These are phyloP conservation scores for Centella asiatica DNA, from an alignment of 129 eudicot genomes.

Conservation along the genomic window DNA sequence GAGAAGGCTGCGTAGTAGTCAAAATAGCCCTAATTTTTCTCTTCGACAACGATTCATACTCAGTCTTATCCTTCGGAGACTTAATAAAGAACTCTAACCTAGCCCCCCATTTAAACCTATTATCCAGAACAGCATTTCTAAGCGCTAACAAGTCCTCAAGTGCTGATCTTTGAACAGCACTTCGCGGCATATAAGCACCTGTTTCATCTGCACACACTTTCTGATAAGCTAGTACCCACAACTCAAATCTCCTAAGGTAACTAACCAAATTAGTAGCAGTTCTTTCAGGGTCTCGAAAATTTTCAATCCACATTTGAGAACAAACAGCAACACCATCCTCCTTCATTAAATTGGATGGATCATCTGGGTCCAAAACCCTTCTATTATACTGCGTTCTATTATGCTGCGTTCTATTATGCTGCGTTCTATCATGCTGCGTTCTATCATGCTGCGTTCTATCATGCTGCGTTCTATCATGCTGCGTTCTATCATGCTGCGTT, in stretches of 20 bases:
- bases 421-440: too few relatives aligned
- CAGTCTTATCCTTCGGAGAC: constrained; percentile 69
- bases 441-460: too few relatives aligned
- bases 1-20: constrained; percentile 54
- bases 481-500: too few relatives aligned
- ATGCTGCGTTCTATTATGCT: too few relatives aligned
- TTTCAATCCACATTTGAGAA: constrained; percentile 75
- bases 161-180: constrained; percentile 51
- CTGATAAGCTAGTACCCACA: constrained; percentile 90
- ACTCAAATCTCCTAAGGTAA: constrained; percentile 61
- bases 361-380: constrained; percentile 42
- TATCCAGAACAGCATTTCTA: constrained; percentile 75
- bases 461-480: too few relatives aligned
- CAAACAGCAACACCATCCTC: constrained; percentile 76
- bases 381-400: too few relatives aligned
- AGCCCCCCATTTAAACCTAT: constrained; percentile 69
- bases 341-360: constrained; percentile 77
- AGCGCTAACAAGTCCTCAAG: constrained; percentile 63
- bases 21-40: constrained; percentile 61
- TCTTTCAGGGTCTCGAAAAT: constrained; percentile 50
- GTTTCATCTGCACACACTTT: constrained; percentile 73
- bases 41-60: constrained; percentile 54
- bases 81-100: constrained; percentile 53
- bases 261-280: constrained; percentile 50
- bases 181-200: constrained; percentile 74